These are phyloP conservation scores for Suhomyces tanzawaensis DNA, from an alignment of 805 yeast species.

Conservation along the genomic window DNA sequence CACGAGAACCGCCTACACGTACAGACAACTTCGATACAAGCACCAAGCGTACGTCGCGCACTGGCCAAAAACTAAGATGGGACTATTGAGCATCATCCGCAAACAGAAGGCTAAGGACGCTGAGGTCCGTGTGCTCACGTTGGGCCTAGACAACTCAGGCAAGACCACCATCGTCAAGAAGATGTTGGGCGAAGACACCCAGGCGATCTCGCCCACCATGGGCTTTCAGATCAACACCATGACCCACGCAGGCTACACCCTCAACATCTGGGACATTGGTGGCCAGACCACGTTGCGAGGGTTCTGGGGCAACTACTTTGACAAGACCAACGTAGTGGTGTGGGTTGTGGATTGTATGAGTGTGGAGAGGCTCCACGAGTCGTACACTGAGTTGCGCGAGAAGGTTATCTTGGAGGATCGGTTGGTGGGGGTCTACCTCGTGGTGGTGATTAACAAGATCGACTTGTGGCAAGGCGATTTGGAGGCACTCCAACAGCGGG, in stretches of 20 bases:
- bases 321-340: conserved; percentile 65
- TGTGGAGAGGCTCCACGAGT: conserved; percentile 61
- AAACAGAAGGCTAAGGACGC: conserved; percentile 80
- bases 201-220: conserved; percentile 77
- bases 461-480: conserved; percentile 46
- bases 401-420: conserved; percentile 64
- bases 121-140: conserved; percentile 69
- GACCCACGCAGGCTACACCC: conserved; percentile 36
- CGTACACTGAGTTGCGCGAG: conserved; percentile 58
- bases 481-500: conserved; percentile 4
- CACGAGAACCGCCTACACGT: too few relatives aligned
- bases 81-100: conserved; percentile 71
- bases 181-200: conserved; percentile 49
- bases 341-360: conserved; percentile 83
- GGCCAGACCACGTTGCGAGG: conserved; percentile 47
- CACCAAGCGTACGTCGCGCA: too few relatives aligned
- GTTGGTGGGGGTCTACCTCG: conserved; percentile 64
- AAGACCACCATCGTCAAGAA: conserved; percentile 78
- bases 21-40: too few relatives aligned
- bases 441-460: conserved; percentile 70
- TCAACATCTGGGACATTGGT: conserved; percentile 86
- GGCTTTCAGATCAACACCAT: conserved; percentile 81
- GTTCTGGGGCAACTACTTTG: conserved; percentile 82
- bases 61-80: conserved; percentile 50
- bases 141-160: conserved; percentile 91